Percentiles rank a stretch among this genome's conserved stretches.
Evolutionary conservation across 805 yeast genomes (phyloP).

Genomic region (Cyberlindnera maritima): DNA sequence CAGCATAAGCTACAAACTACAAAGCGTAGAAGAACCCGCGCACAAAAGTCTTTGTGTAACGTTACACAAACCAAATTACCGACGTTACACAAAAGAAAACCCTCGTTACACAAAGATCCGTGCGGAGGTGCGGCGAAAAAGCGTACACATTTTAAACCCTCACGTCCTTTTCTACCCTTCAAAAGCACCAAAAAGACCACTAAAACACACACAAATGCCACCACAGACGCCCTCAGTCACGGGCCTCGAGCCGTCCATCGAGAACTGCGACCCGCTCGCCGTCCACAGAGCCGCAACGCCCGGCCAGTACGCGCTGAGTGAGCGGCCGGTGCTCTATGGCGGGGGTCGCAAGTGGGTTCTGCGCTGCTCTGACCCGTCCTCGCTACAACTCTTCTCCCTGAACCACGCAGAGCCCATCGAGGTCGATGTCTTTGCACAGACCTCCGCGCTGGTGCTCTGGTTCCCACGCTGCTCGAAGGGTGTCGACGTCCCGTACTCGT

Average conservation of each 20-base stretch:
- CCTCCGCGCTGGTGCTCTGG: constrained; percentile 39
- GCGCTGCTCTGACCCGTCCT: constrained; percentile 12
- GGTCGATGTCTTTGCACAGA: constrained; percentile 37
- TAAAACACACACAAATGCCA: neutral
- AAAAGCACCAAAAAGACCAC: neutral
- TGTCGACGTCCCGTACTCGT: constrained; percentile 33
- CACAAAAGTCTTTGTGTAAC: too few relatives aligned
- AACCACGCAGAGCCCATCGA: constrained; percentile 14
- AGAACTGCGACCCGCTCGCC: constrained; percentile 29
- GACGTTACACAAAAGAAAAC: neutral
- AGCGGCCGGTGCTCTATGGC: constrained; percentile 35
- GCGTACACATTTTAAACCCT: neutral
- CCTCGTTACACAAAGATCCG: neutral
- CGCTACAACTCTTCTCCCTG: constrained; percentile 13
- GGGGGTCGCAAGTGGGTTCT: constrained; percentile 39
- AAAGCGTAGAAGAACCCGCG: too few relatives aligned
- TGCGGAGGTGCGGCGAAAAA: constrained; percentile 2
- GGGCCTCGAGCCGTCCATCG: constrained; percentile 33
- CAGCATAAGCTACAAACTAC: neutral
- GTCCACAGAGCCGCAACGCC: constrained; percentile 20
- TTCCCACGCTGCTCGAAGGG: constrained; percentile 34
- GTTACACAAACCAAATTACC: too few relatives aligned
- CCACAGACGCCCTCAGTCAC: constrained; percentile 6
- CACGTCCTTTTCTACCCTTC: too few relatives aligned
- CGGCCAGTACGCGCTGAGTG: constrained; percentile 20